Evolutionary conservation across 495 filamentous ascomycete species (phyloP).

Genomic region (Penicillium robsamsonii): DNA sequence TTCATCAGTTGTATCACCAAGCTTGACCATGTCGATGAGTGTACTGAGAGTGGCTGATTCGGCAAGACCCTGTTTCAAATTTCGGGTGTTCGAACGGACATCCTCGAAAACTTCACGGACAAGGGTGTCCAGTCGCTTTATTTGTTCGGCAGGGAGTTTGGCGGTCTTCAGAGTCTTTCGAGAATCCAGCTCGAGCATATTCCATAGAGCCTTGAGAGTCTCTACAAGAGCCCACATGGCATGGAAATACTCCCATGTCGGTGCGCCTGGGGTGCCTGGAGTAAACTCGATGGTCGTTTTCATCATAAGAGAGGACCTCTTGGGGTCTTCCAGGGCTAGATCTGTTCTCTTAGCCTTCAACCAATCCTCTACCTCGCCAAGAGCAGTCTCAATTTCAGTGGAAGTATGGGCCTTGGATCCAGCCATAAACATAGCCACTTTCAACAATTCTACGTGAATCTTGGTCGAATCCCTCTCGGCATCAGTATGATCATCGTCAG

Average conservation of each 20-base stretch:
- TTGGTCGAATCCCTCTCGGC: conserved; percentile 34
- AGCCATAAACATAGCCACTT: conserved; percentile 34
- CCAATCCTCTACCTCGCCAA: conserved; percentile 38
- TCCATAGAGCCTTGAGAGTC: conserved; percentile 39
- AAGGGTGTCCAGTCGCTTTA: conserved; percentile 28
- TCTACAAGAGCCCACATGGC: conserved; percentile 36
- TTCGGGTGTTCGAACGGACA: conserved; percentile 34
- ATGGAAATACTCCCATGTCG: conserved; percentile 46
- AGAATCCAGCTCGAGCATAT: conserved; percentile 28
- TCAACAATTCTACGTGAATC: conserved; percentile 35
- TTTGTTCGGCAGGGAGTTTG: conserved; percentile 36
- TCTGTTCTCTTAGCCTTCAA: conserved; percentile 28
- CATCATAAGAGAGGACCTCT: conserved; percentile 25
- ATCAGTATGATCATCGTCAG: conserved; percentile 34
- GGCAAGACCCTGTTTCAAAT: conserved; percentile 37
- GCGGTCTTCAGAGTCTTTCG: conserved; percentile 34
- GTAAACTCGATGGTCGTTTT: conserved; percentile 28
- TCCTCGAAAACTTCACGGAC: conserved; percentile 34
- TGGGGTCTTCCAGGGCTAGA: conserved; percentile 22
- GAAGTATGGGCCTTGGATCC: conserved; percentile 36
- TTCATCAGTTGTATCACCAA: conserved; percentile 24
- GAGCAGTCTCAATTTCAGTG: conserved; percentile 32
- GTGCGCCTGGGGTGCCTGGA: conserved; percentile 28
- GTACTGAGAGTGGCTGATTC: conserved; percentile 38
- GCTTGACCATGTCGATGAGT: conserved; percentile 36